Conservation (phyloP, 2,329 filamentous ascomycete genomes). For the Diaporthe nobilis region DNA sequence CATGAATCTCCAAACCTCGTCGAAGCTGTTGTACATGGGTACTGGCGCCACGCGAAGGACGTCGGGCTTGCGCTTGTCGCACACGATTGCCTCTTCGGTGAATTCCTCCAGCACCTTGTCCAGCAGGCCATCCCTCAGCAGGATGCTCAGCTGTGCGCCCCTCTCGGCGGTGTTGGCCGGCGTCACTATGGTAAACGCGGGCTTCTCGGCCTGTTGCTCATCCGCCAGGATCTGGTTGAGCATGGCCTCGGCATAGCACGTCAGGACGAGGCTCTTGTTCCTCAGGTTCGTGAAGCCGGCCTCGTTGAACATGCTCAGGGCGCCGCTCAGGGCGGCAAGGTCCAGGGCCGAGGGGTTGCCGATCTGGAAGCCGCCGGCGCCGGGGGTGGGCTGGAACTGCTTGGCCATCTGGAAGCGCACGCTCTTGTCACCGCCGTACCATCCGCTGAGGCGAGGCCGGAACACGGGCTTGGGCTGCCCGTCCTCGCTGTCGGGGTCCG, state of each 20-base stretch:
- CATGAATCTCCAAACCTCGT: constrained; percentile 74
- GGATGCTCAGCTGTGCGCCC: constrained; percentile 84
- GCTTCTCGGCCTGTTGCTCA: constrained; percentile 48
- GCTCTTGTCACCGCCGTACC: constrained; percentile 87
- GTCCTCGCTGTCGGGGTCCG: constrained; percentile 55
- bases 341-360: constrained; percentile 87
- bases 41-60: constrained; percentile 88
- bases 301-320: constrained; percentile 80
- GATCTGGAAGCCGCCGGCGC: constrained; percentile 87
- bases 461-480: constrained; percentile 60
- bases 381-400: constrained; percentile 80
- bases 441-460: constrained; percentile 80
- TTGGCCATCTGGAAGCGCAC: constrained; percentile 89
- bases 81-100: constrained; percentile 78
- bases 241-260: constrained; percentile 81
- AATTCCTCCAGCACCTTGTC: constrained; percentile 76
- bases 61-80: constrained; percentile 87
- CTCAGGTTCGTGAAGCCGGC: constrained; percentile 79
- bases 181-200: constrained; percentile 76
- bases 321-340: constrained; percentile 79
- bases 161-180: constrained; percentile 76
- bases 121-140: constrained; percentile 77
- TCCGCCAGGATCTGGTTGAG: constrained; percentile 62
- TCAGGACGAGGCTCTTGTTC: constrained; percentile 79
- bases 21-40: constrained; percentile 86